Evolutionary conservation across 805 yeast species (phyloP), one percentile per base, ranked within the genome.

Genomic region (Metschnikowia koreensis): DNA sequence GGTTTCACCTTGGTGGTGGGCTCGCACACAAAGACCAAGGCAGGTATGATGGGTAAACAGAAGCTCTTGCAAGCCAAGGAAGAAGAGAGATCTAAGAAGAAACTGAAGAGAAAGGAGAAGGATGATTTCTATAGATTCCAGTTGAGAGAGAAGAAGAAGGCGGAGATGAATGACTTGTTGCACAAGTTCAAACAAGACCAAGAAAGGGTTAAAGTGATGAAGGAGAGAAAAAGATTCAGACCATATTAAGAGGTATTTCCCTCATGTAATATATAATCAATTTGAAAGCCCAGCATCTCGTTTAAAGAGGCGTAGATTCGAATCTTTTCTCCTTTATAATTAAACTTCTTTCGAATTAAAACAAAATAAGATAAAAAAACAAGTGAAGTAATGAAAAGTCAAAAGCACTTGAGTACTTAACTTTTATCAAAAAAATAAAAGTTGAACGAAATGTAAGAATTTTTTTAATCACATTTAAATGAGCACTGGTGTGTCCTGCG

Each of bases 111-210:
- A 68, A 84, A 84, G 65, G 92, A 89, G 62, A 89, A 92, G 75
- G 79, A 81, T 59, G 98, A 96, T 71, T 94, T 94, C 76, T 94
- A 94, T 76, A 80, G 97, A 62, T 94, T 92, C 82, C 99, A 94
- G 74, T 81, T 94, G 60, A 84, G 99, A 70, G 97, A 94, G 67
- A 81, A 83, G 64, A 93, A 92, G 80, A 94, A 94, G 76, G 82
- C 80, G 56, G 97, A 93, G 69, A 90, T 94, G 89, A 89, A 89
- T 65, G 91, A 89, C 49, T 75, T 94, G 64, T 76, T 94, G 65
- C 75, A 70, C 51, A 89, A 91, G 66, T 94, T 92, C 73, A 90
- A 89, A 67, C 84, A 83, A 55, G 99, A 94, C 69, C 97, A 94
- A 73, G 93, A 86, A 60, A 84, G 84, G 67, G 88, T 94, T 48